Base-by-base conservation (phyloP, 148 eudicot species). In the Spergularia marina region DNA sequence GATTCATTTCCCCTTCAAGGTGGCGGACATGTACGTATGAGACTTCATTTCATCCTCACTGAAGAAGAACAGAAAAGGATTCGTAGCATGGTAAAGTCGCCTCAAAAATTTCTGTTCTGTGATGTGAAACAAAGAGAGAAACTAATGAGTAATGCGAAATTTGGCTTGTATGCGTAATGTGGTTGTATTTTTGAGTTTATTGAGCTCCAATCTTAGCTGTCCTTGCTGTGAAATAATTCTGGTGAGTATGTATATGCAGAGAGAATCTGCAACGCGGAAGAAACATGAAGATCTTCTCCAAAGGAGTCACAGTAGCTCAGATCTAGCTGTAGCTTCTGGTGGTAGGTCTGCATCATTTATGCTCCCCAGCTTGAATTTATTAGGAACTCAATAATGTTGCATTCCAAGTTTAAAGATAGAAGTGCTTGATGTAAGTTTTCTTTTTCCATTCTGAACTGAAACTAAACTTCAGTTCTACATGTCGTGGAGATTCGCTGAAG, bases 241-340 rank as follows among this genome's bases (percentile, higher is more conserved):
- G 47, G 36, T 7, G 0, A 36, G 49, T 36, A 44, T 36, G 20
- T 39, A 18, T 61, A 64, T 58, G 69, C 78, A 95, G 98, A 92
- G 98, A 73, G 97, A 95, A 83, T 80, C 88, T 73, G 98, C 94
- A 34, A 13, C 84, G 72, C 89, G 83, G 76, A 94, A 85, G 86
- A 92, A 95, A 74, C 73, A 74, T n/a, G 87, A 71, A 63, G 88
- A 83, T 57, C 78, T 82, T 44, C 83, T 82, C 23, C 80, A 44
- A 59, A 74, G 75, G 68, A 85, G 81, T 49, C 80, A 52, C 51
- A 70, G 76, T 71, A 30, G 47, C 64, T 64, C 84, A 70, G 86
- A 84, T 70, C 72, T 65, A 68, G 72, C 83, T 21, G 70, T 76
- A 70, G 74, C 76, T 73, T 79, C 80, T 68, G 80, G 81, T 80